Evolutionary conservation across 2,329 filamentous ascomycete genomes (phyloP).

Genomic region (Colletotrichum eleusines): DNA sequence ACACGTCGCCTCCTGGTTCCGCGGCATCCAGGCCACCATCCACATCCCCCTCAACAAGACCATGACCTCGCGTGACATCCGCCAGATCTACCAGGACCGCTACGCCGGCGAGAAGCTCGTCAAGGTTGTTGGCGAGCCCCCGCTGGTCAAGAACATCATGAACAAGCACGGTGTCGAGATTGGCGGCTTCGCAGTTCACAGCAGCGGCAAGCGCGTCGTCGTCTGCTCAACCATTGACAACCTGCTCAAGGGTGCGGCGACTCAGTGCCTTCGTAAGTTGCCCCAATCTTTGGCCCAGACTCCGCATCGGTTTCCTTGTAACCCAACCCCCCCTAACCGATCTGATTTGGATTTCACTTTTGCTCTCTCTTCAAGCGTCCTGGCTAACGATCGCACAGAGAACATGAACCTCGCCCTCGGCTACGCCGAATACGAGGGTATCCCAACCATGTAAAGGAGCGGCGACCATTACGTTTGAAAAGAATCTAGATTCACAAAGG

Average conservation of each 20-base stretch:
- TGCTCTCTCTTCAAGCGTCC: background rate
- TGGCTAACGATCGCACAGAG: constrained; percentile 61
- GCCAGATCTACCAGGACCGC: constrained; percentile 94
- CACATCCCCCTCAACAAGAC: constrained; percentile 86
- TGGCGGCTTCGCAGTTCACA: constrained; percentile 94
- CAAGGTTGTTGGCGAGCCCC: constrained; percentile 90
- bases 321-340: background rate
- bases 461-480: constrained; percentile 7
- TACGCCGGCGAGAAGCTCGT: constrained; percentile 97
- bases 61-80: constrained; percentile 92
- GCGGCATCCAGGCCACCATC: constrained; percentile 93
- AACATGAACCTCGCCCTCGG: constrained; percentile 96
- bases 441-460: constrained; percentile 67
- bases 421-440: constrained; percentile 89
- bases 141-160: constrained; percentile 83
- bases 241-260: constrained; percentile 90
- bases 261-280: constrained; percentile 88
- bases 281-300: background rate
- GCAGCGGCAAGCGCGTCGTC: constrained; percentile 89
- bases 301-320: background rate
- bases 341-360: background rate
- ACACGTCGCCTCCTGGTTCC: constrained; percentile 97
- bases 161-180: constrained; percentile 92
- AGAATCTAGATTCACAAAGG: constrained; percentile 32
- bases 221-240: constrained; percentile 95